phyloP scores from a whole-genome alignment of 257 asterid genomes.

The Gardenia jasminoides region DNA sequence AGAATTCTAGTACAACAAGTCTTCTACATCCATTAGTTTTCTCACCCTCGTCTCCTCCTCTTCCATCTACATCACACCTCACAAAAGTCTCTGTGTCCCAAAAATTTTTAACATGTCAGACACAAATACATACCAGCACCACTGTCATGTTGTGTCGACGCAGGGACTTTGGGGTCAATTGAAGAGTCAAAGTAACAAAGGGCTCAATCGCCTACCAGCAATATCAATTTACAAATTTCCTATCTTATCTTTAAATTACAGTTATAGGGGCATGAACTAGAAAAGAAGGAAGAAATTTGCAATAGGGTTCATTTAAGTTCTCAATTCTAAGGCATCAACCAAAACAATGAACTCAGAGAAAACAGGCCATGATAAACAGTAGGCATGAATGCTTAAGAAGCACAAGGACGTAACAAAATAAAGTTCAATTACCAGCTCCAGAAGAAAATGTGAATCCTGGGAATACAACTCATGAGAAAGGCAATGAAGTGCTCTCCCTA shows the following conservation, averaged over 20 bases:
- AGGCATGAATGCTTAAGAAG: neutral
- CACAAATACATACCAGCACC: too few species aligned
- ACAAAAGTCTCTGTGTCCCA: too few species aligned
- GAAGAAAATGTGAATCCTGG: constrained; percentile 95
- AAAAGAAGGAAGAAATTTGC: neutral
- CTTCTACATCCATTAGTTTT: too few species aligned
- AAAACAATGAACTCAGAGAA: neutral
- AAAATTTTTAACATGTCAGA: too few species aligned
- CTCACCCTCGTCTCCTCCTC: too few species aligned
- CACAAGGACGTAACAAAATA: constrained; percentile 2
- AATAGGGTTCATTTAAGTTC: neutral
- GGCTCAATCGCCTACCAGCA: neutral
- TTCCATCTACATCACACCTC: too few species aligned
- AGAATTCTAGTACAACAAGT: too few species aligned
- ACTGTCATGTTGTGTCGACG: too few species aligned
- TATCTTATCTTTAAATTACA: neutral
- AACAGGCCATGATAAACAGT: constrained; percentile 1
- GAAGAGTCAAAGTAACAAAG: too few species aligned
- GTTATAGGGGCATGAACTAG: neutral
- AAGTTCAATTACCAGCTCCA: constrained; percentile 72
- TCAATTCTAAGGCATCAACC: neutral
- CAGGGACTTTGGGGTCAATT: too few species aligned
- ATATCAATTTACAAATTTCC: neutral
- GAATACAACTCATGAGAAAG: constrained; percentile 95
- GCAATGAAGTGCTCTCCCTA: constrained; percentile 98